Evolutionary conservation across 148 eudicot genomes (phyloP).

Genomic region (Vaccinium corymbosum): DNA sequence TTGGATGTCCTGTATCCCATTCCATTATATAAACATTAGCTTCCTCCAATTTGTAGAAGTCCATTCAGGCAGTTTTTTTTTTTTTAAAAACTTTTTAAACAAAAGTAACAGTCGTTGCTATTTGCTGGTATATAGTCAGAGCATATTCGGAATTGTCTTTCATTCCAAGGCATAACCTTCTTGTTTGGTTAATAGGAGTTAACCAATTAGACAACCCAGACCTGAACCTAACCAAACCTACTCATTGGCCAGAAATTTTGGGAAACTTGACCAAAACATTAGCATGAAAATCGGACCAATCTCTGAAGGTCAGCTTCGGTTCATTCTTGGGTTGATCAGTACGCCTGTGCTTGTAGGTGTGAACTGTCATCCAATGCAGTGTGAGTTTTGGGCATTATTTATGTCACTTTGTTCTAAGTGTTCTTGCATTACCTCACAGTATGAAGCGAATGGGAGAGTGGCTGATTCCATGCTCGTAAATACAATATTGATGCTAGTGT

Average conservation of each 20-base stretch:
- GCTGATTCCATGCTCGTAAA: constrained; percentile 92
- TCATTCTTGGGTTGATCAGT: not conserved
- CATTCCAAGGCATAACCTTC: not conserved
- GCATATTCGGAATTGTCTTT: too few species aligned
- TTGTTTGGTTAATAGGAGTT: not conserved
- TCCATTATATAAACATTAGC: not conserved
- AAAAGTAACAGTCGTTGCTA: not conserved
- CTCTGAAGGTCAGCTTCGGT: not conserved
- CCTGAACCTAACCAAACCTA: not conserved
- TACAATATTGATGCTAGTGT: constrained; percentile 76
- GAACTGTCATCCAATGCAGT: not conserved
- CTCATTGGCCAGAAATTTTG: not conserved
- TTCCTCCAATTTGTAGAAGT: not conserved
- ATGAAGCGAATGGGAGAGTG: constrained; percentile 70
- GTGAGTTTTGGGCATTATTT: not conserved
- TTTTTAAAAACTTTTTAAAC: not conserved
- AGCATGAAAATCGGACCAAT: not conserved
- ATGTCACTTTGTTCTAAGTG: not conserved
- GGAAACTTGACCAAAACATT: not conserved
- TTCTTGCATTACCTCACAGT: constrained; percentile 34
- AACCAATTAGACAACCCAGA: not conserved
- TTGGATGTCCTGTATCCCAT: not conserved
- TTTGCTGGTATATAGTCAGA: not conserved
- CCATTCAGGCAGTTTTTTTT: constrained; percentile 4
- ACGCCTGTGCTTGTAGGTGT: not conserved